Evolutionary conservation across 371 early-diverging fungal genomes (phyloP).

Genomic region (Actinomortierella ambigua): DNA sequence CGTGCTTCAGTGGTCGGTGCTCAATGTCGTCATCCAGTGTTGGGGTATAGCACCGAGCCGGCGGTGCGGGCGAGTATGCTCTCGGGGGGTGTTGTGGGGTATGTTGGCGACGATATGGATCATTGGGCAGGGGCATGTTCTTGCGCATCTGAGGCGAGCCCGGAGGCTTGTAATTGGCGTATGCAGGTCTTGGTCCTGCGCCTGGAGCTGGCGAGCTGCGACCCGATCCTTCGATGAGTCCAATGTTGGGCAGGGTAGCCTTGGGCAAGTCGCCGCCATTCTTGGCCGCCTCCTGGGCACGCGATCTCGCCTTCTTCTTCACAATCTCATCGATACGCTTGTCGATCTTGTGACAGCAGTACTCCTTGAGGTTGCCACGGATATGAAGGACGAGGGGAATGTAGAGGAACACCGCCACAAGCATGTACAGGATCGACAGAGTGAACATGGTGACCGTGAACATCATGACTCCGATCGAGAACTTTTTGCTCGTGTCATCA

Average conservation of each 20-base stretch:
- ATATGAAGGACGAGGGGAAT: constrained; percentile 81
- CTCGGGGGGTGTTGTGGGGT: constrained; percentile 29
- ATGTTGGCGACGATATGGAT: constrained; percentile 40
- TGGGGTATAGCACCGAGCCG: constrained; percentile 31
- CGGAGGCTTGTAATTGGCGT: constrained; percentile 20
- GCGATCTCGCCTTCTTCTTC: constrained; percentile 35
- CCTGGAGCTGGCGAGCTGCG: constrained; percentile 24
- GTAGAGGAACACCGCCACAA: constrained; percentile 74
- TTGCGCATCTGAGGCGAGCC: constrained; percentile 41
- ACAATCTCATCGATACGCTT: constrained; percentile 62
- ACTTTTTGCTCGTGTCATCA: not conserved
- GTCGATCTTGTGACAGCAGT: constrained; percentile 90
- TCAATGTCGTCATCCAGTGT: constrained; percentile 39
- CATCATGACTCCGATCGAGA: constrained; percentile 30
- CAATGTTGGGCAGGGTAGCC: constrained; percentile 39
- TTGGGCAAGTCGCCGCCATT: constrained; percentile 30
- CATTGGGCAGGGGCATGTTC: constrained; percentile 26
- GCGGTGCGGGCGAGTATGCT: constrained; percentile 38
- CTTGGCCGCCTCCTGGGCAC: constrained; percentile 39
- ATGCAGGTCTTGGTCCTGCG: constrained; percentile 17
- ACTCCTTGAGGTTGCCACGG: constrained; percentile 90
- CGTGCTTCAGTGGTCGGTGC: constrained; percentile 34
- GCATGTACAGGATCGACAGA: constrained; percentile 50
- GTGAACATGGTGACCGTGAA: constrained; percentile 46
- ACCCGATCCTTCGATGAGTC: constrained; percentile 25